Percentiles rank a stretch among this genome's conserved stretches.
Evolutionary conservation across 441 rosid species (phyloP).

Genomic region (Mallotus japonicus): DNA sequence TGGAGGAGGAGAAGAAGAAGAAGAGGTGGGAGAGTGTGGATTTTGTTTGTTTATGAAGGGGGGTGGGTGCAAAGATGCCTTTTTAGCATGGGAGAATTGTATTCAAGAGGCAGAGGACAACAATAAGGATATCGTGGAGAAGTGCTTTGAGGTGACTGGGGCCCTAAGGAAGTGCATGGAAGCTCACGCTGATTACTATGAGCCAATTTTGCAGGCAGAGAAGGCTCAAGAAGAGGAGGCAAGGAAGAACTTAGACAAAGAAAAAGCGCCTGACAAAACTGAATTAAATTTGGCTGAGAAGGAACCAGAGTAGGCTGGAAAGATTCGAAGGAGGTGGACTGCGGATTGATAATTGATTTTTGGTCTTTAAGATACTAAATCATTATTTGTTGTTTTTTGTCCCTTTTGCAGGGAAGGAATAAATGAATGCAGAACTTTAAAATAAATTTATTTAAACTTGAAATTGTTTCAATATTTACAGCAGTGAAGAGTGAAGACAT

Average conservation of each 20-base stretch:
- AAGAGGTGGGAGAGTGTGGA: constrained; percentile 69
- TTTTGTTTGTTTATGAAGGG: constrained; percentile 93
- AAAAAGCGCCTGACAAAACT: constrained; percentile 12
- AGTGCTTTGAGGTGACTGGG: constrained; percentile 68
- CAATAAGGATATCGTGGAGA: constrained; percentile 64
- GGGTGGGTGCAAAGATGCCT: constrained; percentile 79
- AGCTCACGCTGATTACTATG: constrained; percentile 74
- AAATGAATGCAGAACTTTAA: background rate
- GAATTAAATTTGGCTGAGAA: constrained; percentile 10
- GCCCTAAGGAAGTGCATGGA: constrained; percentile 73
- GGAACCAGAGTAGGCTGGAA: background rate
- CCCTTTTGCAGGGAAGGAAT: no score
- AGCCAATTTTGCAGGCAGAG: constrained; percentile 77
- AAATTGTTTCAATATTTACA: background rate
- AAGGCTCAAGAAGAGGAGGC: constrained; percentile 63
- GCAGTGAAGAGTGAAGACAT: background rate
- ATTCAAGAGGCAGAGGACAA: constrained; percentile 66
- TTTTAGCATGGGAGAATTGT: constrained; percentile 77
- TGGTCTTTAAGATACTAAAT: no score
- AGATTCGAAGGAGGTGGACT: no score
- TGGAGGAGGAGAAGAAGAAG: background rate
- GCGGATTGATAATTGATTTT: no score
- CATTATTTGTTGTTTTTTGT: no score
- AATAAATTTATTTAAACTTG: background rate
- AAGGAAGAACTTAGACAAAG: constrained; percentile 45